Conservation (phyloP, 192 early-diverging fungal species). For the Rhizophagus sp. region DNA sequence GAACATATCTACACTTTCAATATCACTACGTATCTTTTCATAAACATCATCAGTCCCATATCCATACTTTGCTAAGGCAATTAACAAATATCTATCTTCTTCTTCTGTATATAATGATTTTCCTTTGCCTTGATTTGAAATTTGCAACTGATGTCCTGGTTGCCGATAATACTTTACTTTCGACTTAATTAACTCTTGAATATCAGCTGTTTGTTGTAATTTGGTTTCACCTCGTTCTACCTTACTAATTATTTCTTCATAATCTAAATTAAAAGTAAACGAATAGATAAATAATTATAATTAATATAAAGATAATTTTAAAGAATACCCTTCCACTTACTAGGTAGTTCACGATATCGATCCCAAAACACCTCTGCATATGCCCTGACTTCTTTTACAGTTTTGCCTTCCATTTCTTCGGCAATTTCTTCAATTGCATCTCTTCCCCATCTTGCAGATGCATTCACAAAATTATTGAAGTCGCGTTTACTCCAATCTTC, state of each 20-base stretch:
- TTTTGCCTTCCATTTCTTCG: constrained; percentile 91
- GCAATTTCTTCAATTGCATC: constrained; percentile 74
- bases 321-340: constrained; percentile 34
- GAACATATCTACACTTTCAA: constrained; percentile 78
- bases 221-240: constrained; percentile 89
- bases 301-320: background rate
- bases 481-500: constrained; percentile 90
- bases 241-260: constrained; percentile 80
- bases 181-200: constrained; percentile 76
- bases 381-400: constrained; percentile 76
- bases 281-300: background rate
- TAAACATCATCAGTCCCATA: constrained; percentile 92
- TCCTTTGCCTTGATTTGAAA: constrained; percentile 83
- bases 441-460: constrained; percentile 81
- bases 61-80: constrained; percentile 84
- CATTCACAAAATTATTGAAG: constrained; percentile 84
- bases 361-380: constrained; percentile 91
- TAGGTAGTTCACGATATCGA: constrained; percentile 81
- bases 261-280: constrained; percentile 50
- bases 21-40: constrained; percentile 87
- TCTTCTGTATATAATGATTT: constrained; percentile 89
- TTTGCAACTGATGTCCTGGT: constrained; percentile 69
- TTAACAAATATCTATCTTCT: constrained; percentile 95
- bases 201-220: constrained; percentile 76
- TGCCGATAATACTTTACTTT: constrained; percentile 71